Evolutionary conservation across 2,329 filamentous ascomycete species (phyloP).

Genomic region (Scleromitrula shiraiana): DNA sequence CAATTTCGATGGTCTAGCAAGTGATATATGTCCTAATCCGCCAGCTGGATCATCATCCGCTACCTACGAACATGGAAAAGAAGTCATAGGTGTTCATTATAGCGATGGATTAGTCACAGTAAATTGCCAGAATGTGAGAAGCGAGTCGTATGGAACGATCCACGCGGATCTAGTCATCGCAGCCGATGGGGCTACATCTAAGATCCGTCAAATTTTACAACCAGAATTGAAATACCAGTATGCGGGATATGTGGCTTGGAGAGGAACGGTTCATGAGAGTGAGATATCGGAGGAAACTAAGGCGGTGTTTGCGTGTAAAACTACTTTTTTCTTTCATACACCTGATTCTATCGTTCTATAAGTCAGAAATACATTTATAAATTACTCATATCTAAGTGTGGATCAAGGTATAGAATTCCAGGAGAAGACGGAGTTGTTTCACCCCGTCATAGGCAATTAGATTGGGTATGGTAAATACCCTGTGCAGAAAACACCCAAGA

Average conservation of each 20-base stretch:
- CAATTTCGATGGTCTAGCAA: conserved; percentile 17
- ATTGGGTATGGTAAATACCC: conserved; percentile 1
- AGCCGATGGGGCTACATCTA: neutral
- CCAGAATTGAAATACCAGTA: neutral
- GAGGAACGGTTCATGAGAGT: neutral
- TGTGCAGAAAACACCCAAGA: neutral
- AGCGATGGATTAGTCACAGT: neutral
- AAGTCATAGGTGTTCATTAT: neutral
- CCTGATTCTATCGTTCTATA: neutral
- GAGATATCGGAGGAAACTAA: neutral
- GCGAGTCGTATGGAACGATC: neutral
- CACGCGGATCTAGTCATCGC: neutral
- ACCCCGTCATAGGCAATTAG: neutral
- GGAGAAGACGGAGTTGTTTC: neutral
- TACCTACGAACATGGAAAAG: neutral
- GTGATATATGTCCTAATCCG: neutral
- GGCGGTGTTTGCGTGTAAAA: neutral
- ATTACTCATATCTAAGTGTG: neutral
- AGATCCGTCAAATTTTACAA: neutral
- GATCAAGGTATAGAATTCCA: neutral
- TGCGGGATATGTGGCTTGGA: neutral
- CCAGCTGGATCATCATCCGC: neutral
- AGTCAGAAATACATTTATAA: neutral
- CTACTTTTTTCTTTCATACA: neutral
- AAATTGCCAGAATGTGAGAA: neutral